Conservation (phyloP, 2,329 filamentous ascomycete genomes). For the Colletotrichum sp. region DNA sequence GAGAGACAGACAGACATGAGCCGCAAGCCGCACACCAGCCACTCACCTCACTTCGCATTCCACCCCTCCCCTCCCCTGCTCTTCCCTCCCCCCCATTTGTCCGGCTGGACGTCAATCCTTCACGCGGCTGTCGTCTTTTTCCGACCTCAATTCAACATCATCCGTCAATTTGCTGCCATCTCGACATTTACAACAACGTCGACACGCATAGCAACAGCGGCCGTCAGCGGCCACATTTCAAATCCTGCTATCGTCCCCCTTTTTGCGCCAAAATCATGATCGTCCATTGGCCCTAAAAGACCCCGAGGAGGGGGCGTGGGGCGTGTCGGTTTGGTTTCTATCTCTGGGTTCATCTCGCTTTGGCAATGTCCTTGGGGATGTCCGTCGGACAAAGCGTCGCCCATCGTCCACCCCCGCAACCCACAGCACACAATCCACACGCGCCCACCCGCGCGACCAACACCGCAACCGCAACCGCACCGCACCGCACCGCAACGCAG, state of each 20-base stretch:
- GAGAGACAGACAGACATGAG: too few species aligned
- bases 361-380: constrained; percentile 24
- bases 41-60: background rate
- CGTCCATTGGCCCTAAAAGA: background rate
- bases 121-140: background rate
- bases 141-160: background rate
- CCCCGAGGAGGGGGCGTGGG: constrained; percentile 8
- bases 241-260: background rate
- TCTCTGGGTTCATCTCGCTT: constrained; percentile 20
- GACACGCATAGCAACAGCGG: background rate
- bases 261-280: background rate
- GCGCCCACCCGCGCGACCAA: background rate
- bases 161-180: background rate
- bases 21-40: background rate
- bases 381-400: constrained; percentile 25
- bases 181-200: background rate
- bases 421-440: background rate
- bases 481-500: background rate
- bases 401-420: constrained; percentile 12
- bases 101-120: background rate
- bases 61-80: background rate
- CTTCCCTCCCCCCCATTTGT: background rate
- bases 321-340: constrained; percentile 9
- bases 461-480: background rate
- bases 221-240: background rate